A percentile compares a stretch with the other conserved stretches of the same genome.
Evolutionary conservation across 2,329 filamentous ascomycete genomes (phyloP).

Genomic region (Penicillium freii): DNA sequence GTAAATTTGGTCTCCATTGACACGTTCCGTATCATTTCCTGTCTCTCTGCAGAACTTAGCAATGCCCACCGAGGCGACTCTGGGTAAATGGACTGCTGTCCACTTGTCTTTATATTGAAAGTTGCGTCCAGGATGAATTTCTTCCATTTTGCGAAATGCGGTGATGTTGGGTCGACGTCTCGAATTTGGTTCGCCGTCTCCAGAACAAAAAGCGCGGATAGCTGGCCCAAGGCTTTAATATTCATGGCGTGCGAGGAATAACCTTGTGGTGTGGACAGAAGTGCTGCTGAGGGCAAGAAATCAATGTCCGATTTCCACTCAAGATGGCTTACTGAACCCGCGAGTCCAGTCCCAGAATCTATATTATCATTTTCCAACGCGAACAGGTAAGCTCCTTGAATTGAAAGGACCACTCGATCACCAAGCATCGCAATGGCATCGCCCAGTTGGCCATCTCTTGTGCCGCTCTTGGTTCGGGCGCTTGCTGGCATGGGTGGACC

Average conservation of each 20-base stretch:
- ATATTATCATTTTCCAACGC: not conserved
- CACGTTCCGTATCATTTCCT: not conserved
- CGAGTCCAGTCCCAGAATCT: not conserved
- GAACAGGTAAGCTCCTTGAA: conserved; percentile 3
- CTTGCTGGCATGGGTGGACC: not conserved
- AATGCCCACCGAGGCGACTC: not conserved
- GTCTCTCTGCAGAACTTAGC: not conserved
- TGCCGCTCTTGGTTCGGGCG: not conserved
- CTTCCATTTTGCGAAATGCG: conserved; percentile 1
- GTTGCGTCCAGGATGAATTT: not conserved
- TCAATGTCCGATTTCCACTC: conserved; percentile 5
- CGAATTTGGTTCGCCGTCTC: conserved; percentile 1
- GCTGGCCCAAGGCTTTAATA: conserved; percentile 1
- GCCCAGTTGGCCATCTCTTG: conserved; percentile 1
- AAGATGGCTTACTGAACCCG: not conserved
- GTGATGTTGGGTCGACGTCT: not conserved
- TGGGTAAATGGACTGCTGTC: not conserved
- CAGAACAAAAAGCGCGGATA: not conserved
- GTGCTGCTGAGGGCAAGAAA: not conserved
- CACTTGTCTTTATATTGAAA: not conserved
- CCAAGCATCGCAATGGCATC: not conserved
- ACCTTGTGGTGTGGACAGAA: not conserved
- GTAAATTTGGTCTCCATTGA: not conserved
- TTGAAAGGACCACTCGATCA: not conserved
- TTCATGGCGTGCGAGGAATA: not conserved